Evolutionary conservation across 2,329 filamentous ascomycete genomes (phyloP).

Genomic region (Plectosphaerella plurivora): DNA sequence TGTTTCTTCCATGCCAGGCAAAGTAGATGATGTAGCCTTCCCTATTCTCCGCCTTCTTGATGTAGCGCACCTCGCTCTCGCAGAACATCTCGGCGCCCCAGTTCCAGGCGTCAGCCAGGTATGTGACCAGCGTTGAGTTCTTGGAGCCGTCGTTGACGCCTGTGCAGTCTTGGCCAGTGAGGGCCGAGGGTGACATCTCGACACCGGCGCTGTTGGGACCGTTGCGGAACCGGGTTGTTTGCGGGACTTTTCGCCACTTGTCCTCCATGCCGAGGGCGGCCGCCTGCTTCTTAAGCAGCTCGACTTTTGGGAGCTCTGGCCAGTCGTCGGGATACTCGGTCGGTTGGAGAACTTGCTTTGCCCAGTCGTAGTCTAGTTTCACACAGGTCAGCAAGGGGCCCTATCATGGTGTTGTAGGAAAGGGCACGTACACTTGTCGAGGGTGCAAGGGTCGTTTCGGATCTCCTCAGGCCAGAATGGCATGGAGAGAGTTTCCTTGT

Average conservation of each 20-base stretch:
- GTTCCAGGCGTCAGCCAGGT: slow-evolving; percentile 66
- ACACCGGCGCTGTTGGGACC: slow-evolving; percentile 61
- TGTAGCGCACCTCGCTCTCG: slow-evolving; percentile 60
- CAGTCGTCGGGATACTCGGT: slow-evolving; percentile 52
- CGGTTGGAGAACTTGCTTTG: slow-evolving; percentile 53
- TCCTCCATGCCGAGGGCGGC: slow-evolving; percentile 41
- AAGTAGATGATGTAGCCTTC: slow-evolving; percentile 62
- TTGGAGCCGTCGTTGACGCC: slow-evolving; percentile 66
- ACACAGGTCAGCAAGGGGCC: too few species aligned
- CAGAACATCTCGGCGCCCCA: slow-evolving; percentile 71
- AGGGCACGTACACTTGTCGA: slow-evolving; percentile 44
- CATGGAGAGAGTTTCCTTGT: slow-evolving; percentile 47
- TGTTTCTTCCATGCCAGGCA: slow-evolving; percentile 56
- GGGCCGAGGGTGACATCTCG: slow-evolving; percentile 54
- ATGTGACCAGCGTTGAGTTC: slow-evolving; percentile 61
- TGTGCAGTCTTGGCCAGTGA: slow-evolving; percentile 59
- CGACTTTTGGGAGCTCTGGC: slow-evolving; percentile 53
- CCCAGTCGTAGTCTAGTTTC: slow-evolving; percentile 50
- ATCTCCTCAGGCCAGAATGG: slow-evolving; percentile 57
- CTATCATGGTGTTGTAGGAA: too few species aligned
- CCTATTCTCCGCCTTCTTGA: slow-evolving; percentile 43
- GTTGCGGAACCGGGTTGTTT: slow-evolving; percentile 59
- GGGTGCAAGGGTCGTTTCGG: slow-evolving; percentile 29
- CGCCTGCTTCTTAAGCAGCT: slow-evolving; percentile 54
- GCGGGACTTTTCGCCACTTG: slow-evolving; percentile 51